phyloP scores from a whole-genome alignment of 2,329 filamentous ascomycete species.

The Magnaporthiopsis poae region DNA sequence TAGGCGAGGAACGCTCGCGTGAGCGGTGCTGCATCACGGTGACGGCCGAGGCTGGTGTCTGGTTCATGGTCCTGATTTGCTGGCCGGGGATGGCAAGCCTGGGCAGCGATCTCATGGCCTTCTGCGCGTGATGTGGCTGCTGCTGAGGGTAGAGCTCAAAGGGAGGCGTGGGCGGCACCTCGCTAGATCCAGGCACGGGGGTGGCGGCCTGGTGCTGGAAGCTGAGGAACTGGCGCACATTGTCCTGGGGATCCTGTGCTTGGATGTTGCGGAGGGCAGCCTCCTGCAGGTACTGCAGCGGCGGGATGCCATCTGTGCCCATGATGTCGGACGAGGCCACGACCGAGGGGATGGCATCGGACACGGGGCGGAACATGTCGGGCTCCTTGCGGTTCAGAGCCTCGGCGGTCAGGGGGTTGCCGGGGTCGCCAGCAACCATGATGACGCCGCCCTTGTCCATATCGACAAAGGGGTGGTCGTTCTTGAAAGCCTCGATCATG shows the following conservation, averaged over 20 bases:
- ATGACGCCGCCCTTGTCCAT: conserved; percentile 55
- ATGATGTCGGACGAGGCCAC: conserved; percentile 87
- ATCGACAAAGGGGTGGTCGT: conserved; percentile 61
- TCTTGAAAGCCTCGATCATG: conserved; percentile 63
- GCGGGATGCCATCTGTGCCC: conserved; percentile 54
- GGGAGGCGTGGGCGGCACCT: conserved; percentile 60
- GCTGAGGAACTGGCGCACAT: conserved; percentile 79
- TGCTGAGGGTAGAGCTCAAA: conserved; percentile 50
- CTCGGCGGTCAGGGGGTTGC: conserved; percentile 58
- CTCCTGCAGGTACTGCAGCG: conserved; percentile 63
- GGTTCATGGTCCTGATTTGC: conserved; percentile 16
- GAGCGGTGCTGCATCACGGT: conserved; percentile 13
- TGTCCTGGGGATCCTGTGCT: conserved; percentile 76
- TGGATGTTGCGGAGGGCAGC: conserved; percentile 60
- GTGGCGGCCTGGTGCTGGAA: conserved; percentile 57
- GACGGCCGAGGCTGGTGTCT: conserved; percentile 2
- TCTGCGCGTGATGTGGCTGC: conserved; percentile 29
- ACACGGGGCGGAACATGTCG: conserved; percentile 53
- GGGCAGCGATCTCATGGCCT: conserved; percentile 49
- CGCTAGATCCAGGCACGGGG: conserved; percentile 26
- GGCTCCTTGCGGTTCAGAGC: conserved; percentile 36
- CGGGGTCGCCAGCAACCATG: conserved; percentile 68
- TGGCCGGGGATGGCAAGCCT: conserved; percentile 49
- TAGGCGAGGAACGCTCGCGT: conserved; percentile 9
- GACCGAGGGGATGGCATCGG: conserved; percentile 60